Conservation (phyloP, 306 rosid genomes). For the Pterocarpus macrocarpus region DNA sequence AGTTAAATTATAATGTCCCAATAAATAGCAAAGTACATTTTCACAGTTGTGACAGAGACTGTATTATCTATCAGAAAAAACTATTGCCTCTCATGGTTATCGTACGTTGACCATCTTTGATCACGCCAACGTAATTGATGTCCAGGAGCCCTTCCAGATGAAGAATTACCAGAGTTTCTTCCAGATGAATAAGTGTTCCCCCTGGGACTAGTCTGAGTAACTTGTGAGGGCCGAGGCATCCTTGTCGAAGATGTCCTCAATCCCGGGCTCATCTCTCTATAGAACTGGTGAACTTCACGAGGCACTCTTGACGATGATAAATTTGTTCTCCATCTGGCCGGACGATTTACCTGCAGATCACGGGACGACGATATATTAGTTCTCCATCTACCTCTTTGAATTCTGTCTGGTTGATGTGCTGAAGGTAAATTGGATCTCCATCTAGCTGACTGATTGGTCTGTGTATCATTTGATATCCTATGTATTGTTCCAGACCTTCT, state of each 20-base stretch:
- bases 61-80: slow-evolving; percentile 15
- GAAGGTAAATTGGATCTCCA: slow-evolving; percentile 56
- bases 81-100: slow-evolving; percentile 45
- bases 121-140: slow-evolving; percentile 64
- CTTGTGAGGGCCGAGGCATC: slow-evolving; percentile 35
- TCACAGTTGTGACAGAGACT: background rate
- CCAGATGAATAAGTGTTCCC: slow-evolving; percentile 37
- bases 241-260: slow-evolving; percentile 44
- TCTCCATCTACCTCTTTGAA: slow-evolving; percentile 49
- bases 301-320: slow-evolving; percentile 46
- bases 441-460: slow-evolving; percentile 53
- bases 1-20: slow-evolving; percentile 8
- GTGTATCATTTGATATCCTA: slow-evolving; percentile 48
- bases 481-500: slow-evolving; percentile 54
- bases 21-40: background rate
- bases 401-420: slow-evolving; percentile 46
- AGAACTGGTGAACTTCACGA: slow-evolving; percentile 23
- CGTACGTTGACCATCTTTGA: slow-evolving; percentile 61
- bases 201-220: slow-evolving; percentile 37
- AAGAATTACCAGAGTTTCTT: slow-evolving; percentile 13
- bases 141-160: slow-evolving; percentile 46
- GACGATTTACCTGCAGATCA: slow-evolving; percentile 37
- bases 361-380: slow-evolving; percentile 21
- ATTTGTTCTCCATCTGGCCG: slow-evolving; percentile 54
- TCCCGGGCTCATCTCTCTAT: slow-evolving; percentile 41